phyloP scores from a whole-genome alignment of 805 yeast species.

The Komagataella mondaviorum region DNA sequence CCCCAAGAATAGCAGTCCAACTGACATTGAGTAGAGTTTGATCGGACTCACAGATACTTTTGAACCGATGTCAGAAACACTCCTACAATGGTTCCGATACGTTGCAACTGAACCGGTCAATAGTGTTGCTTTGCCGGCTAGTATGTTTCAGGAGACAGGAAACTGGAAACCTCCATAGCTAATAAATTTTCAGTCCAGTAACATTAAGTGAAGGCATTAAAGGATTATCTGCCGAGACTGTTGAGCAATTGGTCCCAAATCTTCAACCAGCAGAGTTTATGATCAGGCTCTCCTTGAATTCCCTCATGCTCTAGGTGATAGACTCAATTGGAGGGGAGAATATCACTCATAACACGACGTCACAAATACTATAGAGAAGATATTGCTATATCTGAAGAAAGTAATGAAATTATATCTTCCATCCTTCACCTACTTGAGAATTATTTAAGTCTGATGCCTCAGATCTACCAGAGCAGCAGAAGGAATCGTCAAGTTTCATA shows the following conservation, averaged over 20 bases:
- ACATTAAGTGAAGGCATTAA: constrained; percentile 10
- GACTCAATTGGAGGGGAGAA: background rate
- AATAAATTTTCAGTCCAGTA: constrained; percentile 6
- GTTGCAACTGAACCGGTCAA: constrained; percentile 15
- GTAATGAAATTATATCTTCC: background rate
- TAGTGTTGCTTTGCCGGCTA: constrained; percentile 14
- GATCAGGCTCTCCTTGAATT: background rate
- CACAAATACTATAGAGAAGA: background rate
- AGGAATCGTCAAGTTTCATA: background rate
- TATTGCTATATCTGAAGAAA: background rate
- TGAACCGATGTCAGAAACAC: constrained; percentile 20
- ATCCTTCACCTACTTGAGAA: background rate
- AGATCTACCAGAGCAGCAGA: background rate
- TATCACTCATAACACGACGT: too few species aligned
- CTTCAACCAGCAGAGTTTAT: background rate
- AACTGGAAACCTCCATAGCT: constrained; percentile 10
- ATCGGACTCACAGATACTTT: constrained; percentile 18
- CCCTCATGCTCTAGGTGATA: background rate
- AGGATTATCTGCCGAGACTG: constrained; percentile 10
- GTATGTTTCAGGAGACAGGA: constrained; percentile 15
- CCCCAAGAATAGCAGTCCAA: constrained; percentile 1
- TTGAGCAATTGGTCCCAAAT: constrained; percentile 5
- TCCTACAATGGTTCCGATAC: constrained; percentile 9
- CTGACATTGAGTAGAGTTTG: constrained; percentile 13
- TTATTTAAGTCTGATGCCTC: background rate